Evolutionary conservation across 805 yeast species (phyloP), one percentile per base, ranked within the genome.

Genomic region (Sporopachydermia quercuum): DNA sequence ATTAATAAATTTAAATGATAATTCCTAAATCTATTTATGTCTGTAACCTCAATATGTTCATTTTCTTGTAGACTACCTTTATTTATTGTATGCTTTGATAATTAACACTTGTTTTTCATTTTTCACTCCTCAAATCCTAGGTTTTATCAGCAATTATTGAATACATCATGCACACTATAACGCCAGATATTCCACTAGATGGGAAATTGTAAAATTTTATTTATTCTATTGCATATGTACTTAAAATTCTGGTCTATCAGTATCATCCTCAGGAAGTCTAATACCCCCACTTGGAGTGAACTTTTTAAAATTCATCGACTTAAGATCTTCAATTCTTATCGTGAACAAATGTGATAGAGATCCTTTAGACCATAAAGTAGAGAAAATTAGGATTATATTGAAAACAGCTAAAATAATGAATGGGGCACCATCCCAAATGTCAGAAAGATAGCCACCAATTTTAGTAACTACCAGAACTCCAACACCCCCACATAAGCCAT

Each of bases 401-500:
- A 75, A 63, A 3, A 54, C 13, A 0, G 71, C 72, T 43, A 76
- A 56, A 4, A 76, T 53, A 16, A 71, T 50, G 48, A 79, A 78
- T 3, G 86, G 83, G 0, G 72, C 70, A 33, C 71, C 68, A 16
- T 66, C 56, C 71, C 76, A 72, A 30, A 46, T 39, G 50, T 78
- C 84, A 16, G 78, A 70, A 46, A 72, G 58, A 13, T 57, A 49
- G 3, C 86, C 86, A 4, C 86, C 87, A 5, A 76, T 27, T 48
- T 71, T 72, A 27, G 76, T 68, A 18, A 78, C 57, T 1, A 75
- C 39, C 42, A 79, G 56, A 18, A 78, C 76, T 2, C 89, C 89
- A 4, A 75, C 39, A 1, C 83, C 83, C 14, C 85, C 86, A 46
- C 68, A 61, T 40, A 79, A 66, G n/a, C 78, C 69, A 51, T 74